Evolutionary conservation across 176 grass and related monocot genomes (phyloP).

Genomic region (Alloteropsis semialata): DNA sequence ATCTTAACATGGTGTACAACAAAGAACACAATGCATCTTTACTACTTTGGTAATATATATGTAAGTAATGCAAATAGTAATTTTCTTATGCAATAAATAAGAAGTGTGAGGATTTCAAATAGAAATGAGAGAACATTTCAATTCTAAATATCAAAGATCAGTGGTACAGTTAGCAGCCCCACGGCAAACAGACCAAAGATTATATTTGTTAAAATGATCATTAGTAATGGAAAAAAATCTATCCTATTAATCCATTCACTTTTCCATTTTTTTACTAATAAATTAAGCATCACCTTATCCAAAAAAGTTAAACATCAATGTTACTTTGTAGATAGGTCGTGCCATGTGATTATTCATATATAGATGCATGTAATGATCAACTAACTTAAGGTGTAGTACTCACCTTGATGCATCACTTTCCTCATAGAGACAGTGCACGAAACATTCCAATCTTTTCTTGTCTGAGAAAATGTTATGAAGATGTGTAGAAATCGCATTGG

Average conservation of each 20-base stretch:
- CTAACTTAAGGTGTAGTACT: constrained; percentile 2
- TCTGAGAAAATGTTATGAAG: neutral
- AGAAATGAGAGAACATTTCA: neutral
- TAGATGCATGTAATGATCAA: neutral
- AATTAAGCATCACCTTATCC: no score
- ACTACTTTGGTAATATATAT: no score
- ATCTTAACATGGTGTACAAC: no score
- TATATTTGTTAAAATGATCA: neutral
- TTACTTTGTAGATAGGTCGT: neutral
- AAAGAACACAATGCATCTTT: no score
- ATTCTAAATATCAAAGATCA: neutral
- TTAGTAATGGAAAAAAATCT: neutral
- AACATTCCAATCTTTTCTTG: constrained; percentile 24
- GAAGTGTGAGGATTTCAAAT: neutral
- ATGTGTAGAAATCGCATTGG: constrained; percentile 33
- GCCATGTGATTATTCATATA: neutral
- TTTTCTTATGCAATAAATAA: no score
- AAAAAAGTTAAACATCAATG: no score
- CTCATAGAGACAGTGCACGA: constrained; percentile 36
- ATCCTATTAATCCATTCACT: neutral
- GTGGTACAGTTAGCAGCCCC: neutral
- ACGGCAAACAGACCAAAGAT: neutral
- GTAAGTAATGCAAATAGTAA: no score
- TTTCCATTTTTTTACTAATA: neutral
- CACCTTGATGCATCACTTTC: constrained; percentile 19